Evolutionary conservation across 2,329 filamentous ascomycete species (phyloP).

Genomic region (Zasmidium citrigriseum): DNA sequence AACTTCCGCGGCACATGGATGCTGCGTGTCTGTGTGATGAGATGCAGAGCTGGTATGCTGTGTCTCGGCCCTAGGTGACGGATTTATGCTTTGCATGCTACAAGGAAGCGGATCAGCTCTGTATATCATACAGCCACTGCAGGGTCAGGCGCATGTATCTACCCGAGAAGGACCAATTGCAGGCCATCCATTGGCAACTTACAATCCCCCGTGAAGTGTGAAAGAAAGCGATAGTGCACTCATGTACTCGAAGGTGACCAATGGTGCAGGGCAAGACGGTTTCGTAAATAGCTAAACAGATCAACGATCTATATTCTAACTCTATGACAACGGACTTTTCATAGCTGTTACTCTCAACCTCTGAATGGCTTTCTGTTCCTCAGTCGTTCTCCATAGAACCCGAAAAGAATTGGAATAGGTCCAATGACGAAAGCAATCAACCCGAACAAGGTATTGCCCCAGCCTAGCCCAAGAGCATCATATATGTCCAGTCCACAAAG

Average conservation of each 20-base stretch:
- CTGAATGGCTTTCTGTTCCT: slow-evolving; percentile 1
- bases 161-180: no score
- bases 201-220: no score
- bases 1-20: neutral
- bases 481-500: slow-evolving; percentile 61
- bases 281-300: neutral
- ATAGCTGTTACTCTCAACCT: neutral
- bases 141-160: no score
- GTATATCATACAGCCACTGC: no score
- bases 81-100: neutral
- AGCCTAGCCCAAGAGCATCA: slow-evolving; percentile 58
- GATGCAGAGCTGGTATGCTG: no score
- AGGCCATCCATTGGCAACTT: no score
- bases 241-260: no score
- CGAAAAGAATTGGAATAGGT: slow-evolving; percentile 48
- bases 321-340: neutral
- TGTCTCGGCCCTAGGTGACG: no score
- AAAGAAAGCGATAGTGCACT: no score
- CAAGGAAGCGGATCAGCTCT: no score
- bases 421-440: slow-evolving; percentile 51
- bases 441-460: slow-evolving; percentile 58
- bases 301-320: neutral
- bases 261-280: no score
- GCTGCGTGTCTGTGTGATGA: no score
- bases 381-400: slow-evolving; percentile 48